phyloP scores from a whole-genome alignment of 2,329 filamentous ascomycete species.

The Penicillium concentricum region DNA sequence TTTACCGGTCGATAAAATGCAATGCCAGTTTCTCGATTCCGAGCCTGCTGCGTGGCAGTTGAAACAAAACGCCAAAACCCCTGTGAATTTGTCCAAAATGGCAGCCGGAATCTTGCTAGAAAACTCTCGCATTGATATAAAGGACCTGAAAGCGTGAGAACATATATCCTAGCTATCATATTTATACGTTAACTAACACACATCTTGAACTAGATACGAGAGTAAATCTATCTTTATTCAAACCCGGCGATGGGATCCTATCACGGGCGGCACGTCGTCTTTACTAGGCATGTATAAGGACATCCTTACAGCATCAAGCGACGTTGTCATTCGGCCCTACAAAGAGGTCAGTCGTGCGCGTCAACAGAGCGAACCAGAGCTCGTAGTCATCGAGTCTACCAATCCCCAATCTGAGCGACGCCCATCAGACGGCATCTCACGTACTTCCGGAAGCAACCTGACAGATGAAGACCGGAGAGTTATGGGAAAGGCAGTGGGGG shows the following conservation, averaged over 20 bases:
- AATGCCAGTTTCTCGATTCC: slow-evolving; percentile 21
- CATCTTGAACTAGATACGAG: slow-evolving; percentile 15
- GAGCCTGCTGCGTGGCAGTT: slow-evolving; percentile 30
- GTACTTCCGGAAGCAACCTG: not conserved
- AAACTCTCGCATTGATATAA: slow-evolving; percentile 16
- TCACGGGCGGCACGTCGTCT: slow-evolving; percentile 27
- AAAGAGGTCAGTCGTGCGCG: slow-evolving; percentile 16
- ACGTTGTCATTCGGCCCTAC: slow-evolving; percentile 25
- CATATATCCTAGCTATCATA: not conserved
- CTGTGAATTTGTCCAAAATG: slow-evolving; percentile 20
- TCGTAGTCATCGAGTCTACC: slow-evolving; percentile 2
- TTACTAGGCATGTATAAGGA: slow-evolving; percentile 22
- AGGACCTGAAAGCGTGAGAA: slow-evolving; percentile 15
- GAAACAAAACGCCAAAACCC: not conserved
- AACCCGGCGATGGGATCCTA: slow-evolving; percentile 34
- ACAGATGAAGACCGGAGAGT: not conserved
- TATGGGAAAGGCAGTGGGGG: slow-evolving; percentile 9
- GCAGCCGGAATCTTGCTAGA: slow-evolving; percentile 22
- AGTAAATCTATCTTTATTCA: slow-evolving; percentile 28
- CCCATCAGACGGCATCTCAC: not conserved
- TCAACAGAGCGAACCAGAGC: slow-evolving; percentile 3
- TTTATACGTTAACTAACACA: not conserved
- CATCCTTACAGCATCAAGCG: slow-evolving; percentile 19
- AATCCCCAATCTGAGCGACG: not conserved
- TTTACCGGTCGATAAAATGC: slow-evolving; percentile 21